These are phyloP conservation scores for Wakefieldia striispora DNA, from an alignment of 768 basidiomycete species.

Conservation along the genomic window DNA sequence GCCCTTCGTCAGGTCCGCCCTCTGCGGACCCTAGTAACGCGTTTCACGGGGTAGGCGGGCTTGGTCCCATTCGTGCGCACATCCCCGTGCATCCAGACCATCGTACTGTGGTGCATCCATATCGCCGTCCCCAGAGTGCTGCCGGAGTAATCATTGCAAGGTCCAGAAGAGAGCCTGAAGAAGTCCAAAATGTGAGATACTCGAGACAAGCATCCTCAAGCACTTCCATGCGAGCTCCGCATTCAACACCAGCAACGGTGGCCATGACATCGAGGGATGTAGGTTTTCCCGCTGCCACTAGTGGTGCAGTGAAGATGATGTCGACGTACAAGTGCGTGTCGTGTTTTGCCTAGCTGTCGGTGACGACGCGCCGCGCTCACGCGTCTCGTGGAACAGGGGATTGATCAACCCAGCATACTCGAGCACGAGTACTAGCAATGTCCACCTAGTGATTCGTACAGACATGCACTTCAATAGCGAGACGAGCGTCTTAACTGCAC, in stretches of 20 bases:
- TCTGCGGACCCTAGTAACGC: constrained; percentile 24
- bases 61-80: constrained; percentile 28
- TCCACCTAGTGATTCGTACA: constrained; percentile 49
- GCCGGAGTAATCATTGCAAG: constrained; percentile 19
- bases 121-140: constrained; percentile 31
- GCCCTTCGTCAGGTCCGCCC: constrained; percentile 31
- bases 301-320: constrained; percentile 3
- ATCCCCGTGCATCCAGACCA: constrained; percentile 22
- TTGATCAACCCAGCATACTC: constrained; percentile 27
- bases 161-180: constrained; percentile 31
- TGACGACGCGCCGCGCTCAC: constrained; percentile 8
- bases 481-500: constrained; percentile 50
- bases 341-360: background rate
- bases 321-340: constrained; percentile 24
- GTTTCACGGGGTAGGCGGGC: constrained; percentile 5
- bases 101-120: constrained; percentile 27
- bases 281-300: background rate
- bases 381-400: constrained; percentile 12
- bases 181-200: constrained; percentile 28
- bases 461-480: constrained; percentile 58
- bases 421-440: constrained; percentile 6
- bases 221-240: constrained; percentile 8
- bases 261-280: constrained; percentile 1
- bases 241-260: constrained; percentile 1
- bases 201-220: constrained; percentile 17